Conservation (phyloP, 768 basidiomycete genomes). For the Lactarius evosmus region DNA sequence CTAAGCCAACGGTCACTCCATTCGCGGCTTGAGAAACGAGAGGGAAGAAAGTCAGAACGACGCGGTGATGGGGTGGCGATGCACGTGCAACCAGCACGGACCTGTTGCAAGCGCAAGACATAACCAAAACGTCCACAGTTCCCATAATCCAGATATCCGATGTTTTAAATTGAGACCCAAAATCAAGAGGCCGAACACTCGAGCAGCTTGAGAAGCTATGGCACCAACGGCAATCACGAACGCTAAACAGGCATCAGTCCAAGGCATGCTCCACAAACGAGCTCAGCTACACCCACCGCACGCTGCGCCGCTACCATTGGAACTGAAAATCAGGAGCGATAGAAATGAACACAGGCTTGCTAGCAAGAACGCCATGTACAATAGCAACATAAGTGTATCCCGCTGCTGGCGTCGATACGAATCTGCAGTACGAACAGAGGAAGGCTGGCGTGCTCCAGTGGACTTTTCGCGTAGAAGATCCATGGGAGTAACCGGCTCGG, state of each 20-base stretch:
- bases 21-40: slow-evolving; percentile 2
- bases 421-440: not conserved
- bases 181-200: slow-evolving; percentile 17
- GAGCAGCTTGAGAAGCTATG: slow-evolving; percentile 16
- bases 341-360: slow-evolving; percentile 26
- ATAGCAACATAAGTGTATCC: slow-evolving; percentile 9
- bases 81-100: not conserved
- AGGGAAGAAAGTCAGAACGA: not conserved
- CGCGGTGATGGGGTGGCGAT: not conserved
- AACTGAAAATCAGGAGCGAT: slow-evolving; percentile 19
- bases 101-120: slow-evolving; percentile 16
- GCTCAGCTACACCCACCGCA: slow-evolving; percentile 11
- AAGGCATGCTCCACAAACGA: not conserved
- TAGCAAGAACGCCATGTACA: slow-evolving; percentile 27
- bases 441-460: not conserved
- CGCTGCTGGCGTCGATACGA: not conserved
- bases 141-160: slow-evolving; percentile 2
- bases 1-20: slow-evolving; percentile 1
- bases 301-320: not conserved
- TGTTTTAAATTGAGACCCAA: slow-evolving; percentile 19
- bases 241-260: slow-evolving; percentile 10
- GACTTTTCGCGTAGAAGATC: not conserved
- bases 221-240: slow-evolving; percentile 17
- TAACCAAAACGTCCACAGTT: slow-evolving; percentile 16
- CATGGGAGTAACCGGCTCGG: not conserved